A percentile compares a stretch with the other conserved stretches of the same genome.
phyloP scores from a whole-genome alignment of 2,329 filamentous ascomycete genomes.

The Hypoxylon sp. region DNA sequence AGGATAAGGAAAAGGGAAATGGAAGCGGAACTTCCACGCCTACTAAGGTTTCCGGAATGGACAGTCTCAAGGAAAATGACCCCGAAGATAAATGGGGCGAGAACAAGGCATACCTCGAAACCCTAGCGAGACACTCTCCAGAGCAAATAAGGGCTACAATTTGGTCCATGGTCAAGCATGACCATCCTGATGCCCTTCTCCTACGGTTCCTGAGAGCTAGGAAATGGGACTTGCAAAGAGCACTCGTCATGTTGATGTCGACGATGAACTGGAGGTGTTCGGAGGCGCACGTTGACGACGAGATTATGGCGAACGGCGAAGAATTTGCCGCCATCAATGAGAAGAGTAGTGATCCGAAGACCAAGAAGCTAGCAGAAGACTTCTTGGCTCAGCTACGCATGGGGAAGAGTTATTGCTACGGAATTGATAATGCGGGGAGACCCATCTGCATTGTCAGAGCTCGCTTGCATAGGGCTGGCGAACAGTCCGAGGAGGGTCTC shows the following conservation, averaged over 20 bases:
- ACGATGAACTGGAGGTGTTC: slow-evolving; percentile 91
- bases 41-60: slow-evolving; percentile 56
- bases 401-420: slow-evolving; percentile 95
- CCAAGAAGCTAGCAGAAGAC: slow-evolving; percentile 78
- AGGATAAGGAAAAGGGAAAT: slow-evolving; percentile 67
- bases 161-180: slow-evolving; percentile 95
- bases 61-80: slow-evolving; percentile 61
- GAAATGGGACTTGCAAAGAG: slow-evolving; percentile 96
- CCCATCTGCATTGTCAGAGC: slow-evolving; percentile 90
- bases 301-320: slow-evolving; percentile 85
- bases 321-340: slow-evolving; percentile 73
- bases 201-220: slow-evolving; percentile 88
- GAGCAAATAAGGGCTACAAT: slow-evolving; percentile 84
- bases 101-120: slow-evolving; percentile 86
- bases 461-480: slow-evolving; percentile 82
- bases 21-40: slow-evolving; percentile 52
- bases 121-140: slow-evolving; percentile 80
- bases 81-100: slow-evolving; percentile 93
- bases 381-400: slow-evolving; percentile 87
- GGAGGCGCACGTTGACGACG: slow-evolving; percentile 89
- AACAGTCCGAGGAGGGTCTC: slow-evolving; percentile 84
- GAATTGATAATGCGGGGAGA: slow-evolving; percentile 83
- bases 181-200: slow-evolving; percentile 88
- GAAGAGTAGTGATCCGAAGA: slow-evolving; percentile 66
- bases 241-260: slow-evolving; percentile 92